Conservation (phyloP, 2,329 filamentous ascomycete species). For the Aspergillus floridensis region DNA sequence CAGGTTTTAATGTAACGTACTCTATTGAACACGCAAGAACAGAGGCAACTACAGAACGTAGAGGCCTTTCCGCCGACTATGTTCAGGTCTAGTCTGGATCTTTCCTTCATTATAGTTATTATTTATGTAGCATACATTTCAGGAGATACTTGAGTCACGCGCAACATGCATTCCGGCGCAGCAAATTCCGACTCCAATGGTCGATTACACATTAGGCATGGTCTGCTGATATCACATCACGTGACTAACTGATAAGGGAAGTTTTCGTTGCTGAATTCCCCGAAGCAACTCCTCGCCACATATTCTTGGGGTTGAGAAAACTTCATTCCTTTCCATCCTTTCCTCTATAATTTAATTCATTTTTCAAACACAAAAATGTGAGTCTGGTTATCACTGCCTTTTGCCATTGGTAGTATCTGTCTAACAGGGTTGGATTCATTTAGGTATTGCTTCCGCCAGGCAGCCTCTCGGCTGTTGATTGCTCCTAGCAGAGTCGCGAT, state of each 20-base stretch:
- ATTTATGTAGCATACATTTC: too few species aligned
- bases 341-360: too few species aligned
- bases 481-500: conserved; percentile 45
- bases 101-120: too few species aligned
- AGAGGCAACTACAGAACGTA: too few species aligned
- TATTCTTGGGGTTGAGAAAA: neutral
- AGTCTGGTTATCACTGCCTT: neutral
- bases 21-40: too few species aligned
- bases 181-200: neutral
- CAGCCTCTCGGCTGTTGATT: conserved; percentile 55
- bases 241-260: neutral
- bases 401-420: neutral
- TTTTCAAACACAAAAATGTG: neutral
- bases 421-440: neutral
- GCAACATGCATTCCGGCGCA: too few species aligned
- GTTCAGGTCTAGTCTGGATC: too few species aligned
- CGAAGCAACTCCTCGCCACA: neutral
- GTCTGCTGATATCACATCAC: neutral
- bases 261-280: neutral
- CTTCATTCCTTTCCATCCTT: too few species aligned
- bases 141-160: too few species aligned
- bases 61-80: too few species aligned
- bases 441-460: conserved; percentile 59
- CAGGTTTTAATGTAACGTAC: neutral
- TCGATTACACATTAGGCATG: neutral